phyloP scores from a whole-genome alignment of 2,329 filamentous ascomycete species.

The Colletotrichum sansevieriae region DNA sequence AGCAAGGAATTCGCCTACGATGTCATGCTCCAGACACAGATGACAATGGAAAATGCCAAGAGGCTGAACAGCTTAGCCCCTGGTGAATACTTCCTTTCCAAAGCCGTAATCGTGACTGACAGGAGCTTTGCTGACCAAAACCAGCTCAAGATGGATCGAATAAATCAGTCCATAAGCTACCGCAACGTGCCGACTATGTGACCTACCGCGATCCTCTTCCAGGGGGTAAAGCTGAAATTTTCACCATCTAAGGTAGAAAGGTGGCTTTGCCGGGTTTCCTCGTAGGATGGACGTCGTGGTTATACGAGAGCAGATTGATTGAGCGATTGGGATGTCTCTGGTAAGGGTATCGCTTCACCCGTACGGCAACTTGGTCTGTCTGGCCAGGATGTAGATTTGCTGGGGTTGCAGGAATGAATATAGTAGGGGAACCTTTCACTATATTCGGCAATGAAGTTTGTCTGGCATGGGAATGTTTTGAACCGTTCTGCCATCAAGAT shows the following conservation, averaged over 20 bases:
- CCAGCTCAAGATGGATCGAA: slow-evolving; percentile 3
- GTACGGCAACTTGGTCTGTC: no score
- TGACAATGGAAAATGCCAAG: slow-evolving; percentile 13
- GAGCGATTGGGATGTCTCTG: no score
- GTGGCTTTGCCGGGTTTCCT: no score
- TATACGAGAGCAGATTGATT: no score
- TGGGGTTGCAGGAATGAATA: no score
- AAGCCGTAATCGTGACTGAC: neutral
- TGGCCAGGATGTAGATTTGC: no score
- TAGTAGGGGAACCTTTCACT: no score
- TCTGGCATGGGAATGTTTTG: no score
- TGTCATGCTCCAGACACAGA: slow-evolving; percentile 14
- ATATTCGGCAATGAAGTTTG: no score
- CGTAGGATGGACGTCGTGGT: no score
- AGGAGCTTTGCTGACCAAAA: neutral
- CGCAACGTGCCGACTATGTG: slow-evolving; percentile 8
- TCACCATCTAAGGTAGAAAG: slow-evolving; percentile 16
- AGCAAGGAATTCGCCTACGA: neutral
- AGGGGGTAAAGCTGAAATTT: slow-evolving; percentile 1
- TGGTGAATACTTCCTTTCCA: slow-evolving; percentile 1
- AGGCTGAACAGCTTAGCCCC: slow-evolving; percentile 9
- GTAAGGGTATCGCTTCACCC: no score
- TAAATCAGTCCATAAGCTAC: slow-evolving; percentile 16
- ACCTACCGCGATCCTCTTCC: slow-evolving; percentile 35
- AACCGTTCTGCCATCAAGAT: no score